Evolutionary conservation across 2,329 filamentous ascomycete species (phyloP).

Genomic region (Alternaria gansuensis): DNA sequence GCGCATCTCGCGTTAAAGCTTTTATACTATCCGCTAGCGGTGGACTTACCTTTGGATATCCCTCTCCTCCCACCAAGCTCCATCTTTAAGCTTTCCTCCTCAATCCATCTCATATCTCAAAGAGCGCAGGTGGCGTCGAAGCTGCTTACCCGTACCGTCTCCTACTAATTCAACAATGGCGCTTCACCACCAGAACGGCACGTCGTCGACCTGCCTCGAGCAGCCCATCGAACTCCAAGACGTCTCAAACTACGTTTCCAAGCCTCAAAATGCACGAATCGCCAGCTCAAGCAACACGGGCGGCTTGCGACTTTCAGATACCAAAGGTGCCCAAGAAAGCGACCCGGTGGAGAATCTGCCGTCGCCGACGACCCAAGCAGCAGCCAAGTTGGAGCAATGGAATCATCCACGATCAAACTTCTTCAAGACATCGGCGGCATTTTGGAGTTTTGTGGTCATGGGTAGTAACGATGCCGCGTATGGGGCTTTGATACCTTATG

Average conservation of each 20-base stretch:
- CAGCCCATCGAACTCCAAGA: constrained; percentile 45
- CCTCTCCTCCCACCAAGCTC: neutral
- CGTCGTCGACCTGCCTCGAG: constrained; percentile 49
- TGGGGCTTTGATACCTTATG: constrained; percentile 64
- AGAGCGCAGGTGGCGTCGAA: neutral
- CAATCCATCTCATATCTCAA: neutral
- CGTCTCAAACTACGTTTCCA: constrained; percentile 33
- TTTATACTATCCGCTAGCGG: neutral
- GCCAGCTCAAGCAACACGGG: constrained; percentile 15
- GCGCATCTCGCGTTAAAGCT: neutral
- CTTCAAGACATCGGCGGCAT: constrained; percentile 66
- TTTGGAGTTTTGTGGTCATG: constrained; percentile 70
- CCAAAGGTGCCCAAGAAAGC: constrained; percentile 21
- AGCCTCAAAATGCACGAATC: constrained; percentile 34
- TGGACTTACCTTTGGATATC: neutral
- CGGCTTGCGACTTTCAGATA: constrained; percentile 31
- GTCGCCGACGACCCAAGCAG: constrained; percentile 56
- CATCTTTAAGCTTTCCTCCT: neutral
- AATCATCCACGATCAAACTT: constrained; percentile 68
- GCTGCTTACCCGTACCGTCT: neutral
- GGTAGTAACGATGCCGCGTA: constrained; percentile 74
- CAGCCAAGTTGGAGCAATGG: constrained; percentile 65
- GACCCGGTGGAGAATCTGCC: constrained; percentile 55
- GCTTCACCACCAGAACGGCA: constrained; percentile 42
- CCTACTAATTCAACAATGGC: constrained; percentile 29